Base-by-base conservation (phyloP, 495 filamentous ascomycete species). In the Penicillium lividum region DNA sequence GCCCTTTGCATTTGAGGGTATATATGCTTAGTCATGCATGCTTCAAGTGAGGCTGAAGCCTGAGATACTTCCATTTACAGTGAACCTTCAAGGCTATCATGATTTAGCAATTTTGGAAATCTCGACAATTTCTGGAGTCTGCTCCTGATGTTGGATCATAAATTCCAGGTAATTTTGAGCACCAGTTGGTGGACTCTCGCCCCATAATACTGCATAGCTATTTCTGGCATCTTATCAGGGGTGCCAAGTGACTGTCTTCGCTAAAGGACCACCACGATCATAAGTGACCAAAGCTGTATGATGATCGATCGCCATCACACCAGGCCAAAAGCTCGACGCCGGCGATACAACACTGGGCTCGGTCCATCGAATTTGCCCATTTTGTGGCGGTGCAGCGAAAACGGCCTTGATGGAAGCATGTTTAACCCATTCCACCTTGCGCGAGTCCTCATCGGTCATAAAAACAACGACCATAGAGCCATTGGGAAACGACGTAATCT, bases 371-470 rank as follows among this genome's bases (percentile, higher is more conserved):
- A 78, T 69, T 3, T 60, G 65, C 3, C 77, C 77, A 47, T 76
- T 66, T 5, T 63, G 57, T 15, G 77, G 77, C 4, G 71, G 68
- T 1, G 52, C 61, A 0, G 60, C 76, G 56, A 75, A 77, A 7
- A 75, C 67, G 15, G 69, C 68, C 60, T 78, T 80, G 44, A 77
- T 73, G 11, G 68, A 58, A 22, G 75, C 74, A 58, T 77, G 69
- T 46, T 71, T 68, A 3, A 71, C 69, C 77, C 75, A 78, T 5
- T 70, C 52, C 15, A 76, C 70, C 33, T 69, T 44, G 0, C 51
- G 11, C 0, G 64, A 67, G 33, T 84, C 82, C 57, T 88, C 84
- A 58, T 88, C 81, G 0, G 84, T 87, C 80, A 85, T 83, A 62
- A 88, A 87, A 33, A 80, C 80, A 0, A 76, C 76, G 3, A 82